Evolutionary conservation across 306 rosid species (phyloP).

Genomic region (Rubus parviflorus): DNA sequence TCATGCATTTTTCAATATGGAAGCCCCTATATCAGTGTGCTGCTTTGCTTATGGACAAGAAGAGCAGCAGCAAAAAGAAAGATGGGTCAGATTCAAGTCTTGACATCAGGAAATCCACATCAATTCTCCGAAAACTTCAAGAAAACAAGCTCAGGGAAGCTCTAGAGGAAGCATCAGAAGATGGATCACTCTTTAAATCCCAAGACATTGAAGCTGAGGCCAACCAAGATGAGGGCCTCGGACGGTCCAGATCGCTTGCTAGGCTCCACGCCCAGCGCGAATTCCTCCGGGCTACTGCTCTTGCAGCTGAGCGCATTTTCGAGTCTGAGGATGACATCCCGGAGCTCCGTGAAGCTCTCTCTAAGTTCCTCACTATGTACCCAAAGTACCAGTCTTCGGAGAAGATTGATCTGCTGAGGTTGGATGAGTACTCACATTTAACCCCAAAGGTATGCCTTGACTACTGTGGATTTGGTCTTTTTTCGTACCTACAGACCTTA

Average conservation of each 20-base stretch:
- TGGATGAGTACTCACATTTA: slow-evolving; percentile 79
- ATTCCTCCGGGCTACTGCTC: slow-evolving; percentile 85
- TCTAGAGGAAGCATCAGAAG: slow-evolving; percentile 98
- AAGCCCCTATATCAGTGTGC: slow-evolving; percentile 56
- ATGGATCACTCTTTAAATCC: slow-evolving; percentile 74
- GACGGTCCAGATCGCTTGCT: slow-evolving; percentile 81
- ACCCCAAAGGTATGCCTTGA: slow-evolving; percentile 97
- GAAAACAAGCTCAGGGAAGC: slow-evolving; percentile 96
- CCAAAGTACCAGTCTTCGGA: slow-evolving; percentile 81
- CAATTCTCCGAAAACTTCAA: slow-evolving; percentile 76
- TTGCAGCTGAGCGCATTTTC: slow-evolving; percentile 77
- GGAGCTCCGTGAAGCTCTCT: slow-evolving; percentile 54
- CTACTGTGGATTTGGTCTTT: slow-evolving; percentile 95
- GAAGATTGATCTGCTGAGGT: slow-evolving; percentile 85
- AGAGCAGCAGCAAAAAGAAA: slow-evolving; percentile 67
- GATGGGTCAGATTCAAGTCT: slow-evolving; percentile 51
- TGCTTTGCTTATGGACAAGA: slow-evolving; percentile 55
- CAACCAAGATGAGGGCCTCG: slow-evolving; percentile 62
- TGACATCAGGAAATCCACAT: slow-evolving; percentile 49
- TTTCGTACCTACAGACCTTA: slow-evolving; percentile 84
- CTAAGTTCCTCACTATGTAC: slow-evolving; percentile 88
- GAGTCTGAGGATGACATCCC: slow-evolving; percentile 73
- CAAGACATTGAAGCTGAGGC: slow-evolving; percentile 70
- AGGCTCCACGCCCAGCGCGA: slow-evolving; percentile 88
- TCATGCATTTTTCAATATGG: slow-evolving; percentile 59